A percentile compares a stretch with the other conserved stretches of the same genome.
Evolutionary conservation across 331 rosid genomes (phyloP).

Genomic region (Quercus phellos): DNA sequence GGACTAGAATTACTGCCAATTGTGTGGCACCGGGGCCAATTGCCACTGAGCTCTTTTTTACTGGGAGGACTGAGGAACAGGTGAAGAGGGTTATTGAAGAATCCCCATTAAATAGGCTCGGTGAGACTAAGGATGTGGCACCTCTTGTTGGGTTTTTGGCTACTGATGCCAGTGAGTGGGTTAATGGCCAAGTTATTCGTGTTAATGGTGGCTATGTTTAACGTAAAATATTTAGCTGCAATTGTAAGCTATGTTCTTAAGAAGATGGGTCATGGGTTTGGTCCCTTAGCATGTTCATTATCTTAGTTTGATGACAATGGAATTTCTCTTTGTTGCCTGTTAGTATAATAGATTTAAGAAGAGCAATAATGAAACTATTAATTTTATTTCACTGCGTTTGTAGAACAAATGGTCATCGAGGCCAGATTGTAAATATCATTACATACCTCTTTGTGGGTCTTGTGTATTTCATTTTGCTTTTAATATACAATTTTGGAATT

Average conservation of each 20-base stretch:
- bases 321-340: neutral
- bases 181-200: conserved; percentile 40
- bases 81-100: conserved; percentile 10
- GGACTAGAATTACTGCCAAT: conserved; percentile 28
- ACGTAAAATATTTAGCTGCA: neutral
- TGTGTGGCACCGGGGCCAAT: conserved; percentile 31
- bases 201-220: conserved; percentile 37
- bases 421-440: too few relatives aligned
- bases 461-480: too few relatives aligned
- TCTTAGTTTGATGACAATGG: neutral
- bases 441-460: too few relatives aligned
- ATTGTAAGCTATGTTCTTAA: neutral
- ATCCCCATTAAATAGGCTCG: conserved; percentile 24
- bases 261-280: too few relatives aligned
- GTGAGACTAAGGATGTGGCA: conserved; percentile 32
- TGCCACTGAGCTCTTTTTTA: conserved; percentile 16
- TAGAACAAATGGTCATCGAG: too few relatives aligned
- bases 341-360: too few relatives aligned
- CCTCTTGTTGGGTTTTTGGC: conserved; percentile 42
- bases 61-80: conserved; percentile 21
- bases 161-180: conserved; percentile 30
- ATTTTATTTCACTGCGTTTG: too few relatives aligned
- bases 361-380: too few relatives aligned
- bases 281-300: neutral
- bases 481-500: too few relatives aligned